These are phyloP conservation scores for Setaria italica DNA, from an alignment of 202 grass and related monocot genomes.

Conservation along the genomic window DNA sequence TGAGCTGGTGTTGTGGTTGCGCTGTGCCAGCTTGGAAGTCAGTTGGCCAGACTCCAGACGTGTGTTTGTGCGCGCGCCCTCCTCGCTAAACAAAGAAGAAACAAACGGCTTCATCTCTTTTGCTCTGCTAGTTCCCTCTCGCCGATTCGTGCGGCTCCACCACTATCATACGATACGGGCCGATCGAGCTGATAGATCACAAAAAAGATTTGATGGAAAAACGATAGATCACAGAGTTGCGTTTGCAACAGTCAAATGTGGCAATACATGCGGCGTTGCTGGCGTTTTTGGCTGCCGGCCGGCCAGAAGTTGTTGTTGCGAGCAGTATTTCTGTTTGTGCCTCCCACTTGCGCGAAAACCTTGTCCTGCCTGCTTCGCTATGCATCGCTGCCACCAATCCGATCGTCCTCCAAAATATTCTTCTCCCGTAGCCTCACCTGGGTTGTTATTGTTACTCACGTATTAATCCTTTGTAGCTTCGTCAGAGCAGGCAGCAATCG, in stretches of 20 bases:
- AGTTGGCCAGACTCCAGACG: slow-evolving; percentile 45
- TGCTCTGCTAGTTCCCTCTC: background rate
- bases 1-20: slow-evolving; percentile 61
- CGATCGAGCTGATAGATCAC: background rate
- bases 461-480: no score
- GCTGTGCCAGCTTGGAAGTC: slow-evolving; percentile 56
- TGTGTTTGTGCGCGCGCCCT: background rate
- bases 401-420: background rate
- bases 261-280: background rate
- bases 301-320: background rate
- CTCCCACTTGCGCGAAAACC: background rate
- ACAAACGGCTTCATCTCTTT: background rate
- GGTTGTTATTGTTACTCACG: no score
- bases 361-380: background rate
- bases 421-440: no score
- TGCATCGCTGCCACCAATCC: slow-evolving; percentile 2
- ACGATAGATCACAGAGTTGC: background rate
- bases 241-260: slow-evolving; percentile 6
- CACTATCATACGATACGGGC: background rate
- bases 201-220: no score
- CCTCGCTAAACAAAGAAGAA: background rate
- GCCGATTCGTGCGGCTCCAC: background rate
- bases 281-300: slow-evolving; percentile 26
- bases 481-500: no score
- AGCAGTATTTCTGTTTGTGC: background rate